Evolutionary conservation across 345 rosid species (phyloP).

Genomic region (Cardiospermum halicacabum): DNA sequence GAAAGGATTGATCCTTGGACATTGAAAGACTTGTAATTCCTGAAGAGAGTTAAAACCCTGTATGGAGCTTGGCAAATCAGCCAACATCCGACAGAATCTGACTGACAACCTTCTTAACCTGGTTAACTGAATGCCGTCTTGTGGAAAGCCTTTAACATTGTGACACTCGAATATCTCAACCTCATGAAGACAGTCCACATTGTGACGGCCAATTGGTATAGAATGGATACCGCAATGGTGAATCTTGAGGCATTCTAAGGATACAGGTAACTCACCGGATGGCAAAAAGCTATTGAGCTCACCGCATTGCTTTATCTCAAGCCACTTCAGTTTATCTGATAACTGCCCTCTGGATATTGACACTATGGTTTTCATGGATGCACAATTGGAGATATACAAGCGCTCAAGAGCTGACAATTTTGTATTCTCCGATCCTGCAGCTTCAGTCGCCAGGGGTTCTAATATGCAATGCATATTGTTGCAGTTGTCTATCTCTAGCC

Average conservation of each 20-base stretch:
- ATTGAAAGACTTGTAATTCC: slow-evolving; percentile 13
- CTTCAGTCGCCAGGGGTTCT: too few relatives aligned
- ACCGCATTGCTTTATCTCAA: slow-evolving; percentile 2
- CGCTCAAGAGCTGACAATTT: neutral
- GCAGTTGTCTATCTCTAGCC: neutral
- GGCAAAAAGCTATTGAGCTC: slow-evolving; percentile 13
- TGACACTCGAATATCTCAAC: neutral
- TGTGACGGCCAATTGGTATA: slow-evolving; percentile 6
- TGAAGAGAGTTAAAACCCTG: slow-evolving; percentile 14
- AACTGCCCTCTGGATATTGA: neutral
- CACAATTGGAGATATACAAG: neutral
- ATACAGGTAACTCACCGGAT: neutral
- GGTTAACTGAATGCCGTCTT: neutral
- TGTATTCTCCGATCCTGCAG: too few relatives aligned
- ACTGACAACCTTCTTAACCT: neutral
- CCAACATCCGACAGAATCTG: neutral
- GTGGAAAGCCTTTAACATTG: neutral
- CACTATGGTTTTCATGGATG: neutral
- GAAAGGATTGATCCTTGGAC: slow-evolving; percentile 13
- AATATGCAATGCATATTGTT: slow-evolving; percentile 12
- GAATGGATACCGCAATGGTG: neutral
- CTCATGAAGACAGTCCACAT: slow-evolving; percentile 10
- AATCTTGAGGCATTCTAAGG: neutral
- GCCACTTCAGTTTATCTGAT: slow-evolving; percentile 8
- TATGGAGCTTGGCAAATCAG: slow-evolving; percentile 4